Base-by-base conservation (phyloP, 768 basidiomycete species). In the Leccinum barrowsii region DNA sequence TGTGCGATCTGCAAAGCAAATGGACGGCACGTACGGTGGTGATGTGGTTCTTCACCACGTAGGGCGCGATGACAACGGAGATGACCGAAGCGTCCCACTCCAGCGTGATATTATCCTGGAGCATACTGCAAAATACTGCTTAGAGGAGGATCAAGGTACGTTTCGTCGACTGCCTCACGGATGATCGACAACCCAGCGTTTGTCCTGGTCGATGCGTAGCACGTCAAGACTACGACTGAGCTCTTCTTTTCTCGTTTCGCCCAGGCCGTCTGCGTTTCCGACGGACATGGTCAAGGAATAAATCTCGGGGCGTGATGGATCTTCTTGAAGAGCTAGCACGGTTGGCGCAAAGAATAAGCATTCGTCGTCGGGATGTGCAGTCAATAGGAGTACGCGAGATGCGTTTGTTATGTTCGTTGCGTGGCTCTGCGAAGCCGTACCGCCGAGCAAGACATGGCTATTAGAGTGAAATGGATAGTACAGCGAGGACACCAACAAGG, bases 281-380 rank as follows among this genome's bases (percentile, higher is more conserved):
- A 74, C 76, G 5, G 92, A 94, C 55, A 98, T 67, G 59, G 91
- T 94, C 17, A 95, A 67, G 0, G 83, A 89, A 62, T 76, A 82
- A 0, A 89, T 67, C 21, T 81, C 73, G 19, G 69, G 63, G 2
- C 60, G 56, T 22, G 54, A 50, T 40, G 59, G 55, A 40, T 60
- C 34, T 34, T 67, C 59, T 42, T 49, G 62, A 32, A 94, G 77
- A 2, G 81, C 78, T 32, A 87, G 74, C 13, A 96, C 71, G 0
- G 92, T 94, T 0, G 94, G 94, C 4, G 86, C 85, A 70, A 98
- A 98, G 79, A 98, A 98, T 80, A 95, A 83, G 70, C 85, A 86
- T 75, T 97, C 94, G 70, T 98, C 94, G 69, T 97, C 94, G 2
- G 94, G 94, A 69, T 98, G 94, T 26, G 94, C 93, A 1, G 94